Conservation (phyloP, 2,329 filamentous ascomycete species). For the Alternaria triticina region DNA sequence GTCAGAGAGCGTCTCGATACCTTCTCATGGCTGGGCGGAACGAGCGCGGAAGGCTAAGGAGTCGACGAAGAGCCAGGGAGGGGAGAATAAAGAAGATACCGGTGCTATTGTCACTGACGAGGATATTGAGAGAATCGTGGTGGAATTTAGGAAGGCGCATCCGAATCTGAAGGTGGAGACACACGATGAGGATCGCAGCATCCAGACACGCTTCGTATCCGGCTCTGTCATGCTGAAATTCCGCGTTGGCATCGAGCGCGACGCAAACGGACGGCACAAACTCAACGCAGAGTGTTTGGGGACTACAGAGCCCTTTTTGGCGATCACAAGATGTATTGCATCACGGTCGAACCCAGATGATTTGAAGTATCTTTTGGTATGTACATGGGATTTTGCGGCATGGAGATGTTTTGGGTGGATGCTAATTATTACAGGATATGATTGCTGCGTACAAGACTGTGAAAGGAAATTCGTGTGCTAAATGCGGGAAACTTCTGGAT, state of each 20-base stretch:
- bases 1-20: conserved; percentile 39
- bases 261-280: conserved; percentile 32
- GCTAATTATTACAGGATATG: conserved; percentile 44
- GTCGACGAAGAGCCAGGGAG: conserved; percentile 11
- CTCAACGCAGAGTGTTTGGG: conserved; percentile 42
- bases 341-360: conserved; percentile 41
- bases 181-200: conserved; percentile 28
- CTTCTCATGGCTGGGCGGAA: conserved; percentile 50
- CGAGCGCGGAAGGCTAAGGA: conserved; percentile 30
- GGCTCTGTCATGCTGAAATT: conserved; percentile 34
- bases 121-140: conserved; percentile 30
- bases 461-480: conserved; percentile 38
- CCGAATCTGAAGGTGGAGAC: conserved; percentile 38
- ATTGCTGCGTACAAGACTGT: conserved; percentile 47
- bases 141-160: conserved; percentile 31
- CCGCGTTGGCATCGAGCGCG: conserved; percentile 33
- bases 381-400: neutral
- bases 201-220: conserved; percentile 39
- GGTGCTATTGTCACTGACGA: conserved; percentile 21
- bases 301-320: conserved; percentile 28
- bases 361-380: conserved; percentile 43
- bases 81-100: conserved; percentile 16
- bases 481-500: conserved; percentile 43
- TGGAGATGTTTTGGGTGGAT: neutral
- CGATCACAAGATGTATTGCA: conserved; percentile 44